A percentile compares a stretch with the other conserved stretches of the same genome.
Evolutionary conservation across 2,329 filamentous ascomycete genomes (phyloP).

Genomic region (Aspergillus uvarum): DNA sequence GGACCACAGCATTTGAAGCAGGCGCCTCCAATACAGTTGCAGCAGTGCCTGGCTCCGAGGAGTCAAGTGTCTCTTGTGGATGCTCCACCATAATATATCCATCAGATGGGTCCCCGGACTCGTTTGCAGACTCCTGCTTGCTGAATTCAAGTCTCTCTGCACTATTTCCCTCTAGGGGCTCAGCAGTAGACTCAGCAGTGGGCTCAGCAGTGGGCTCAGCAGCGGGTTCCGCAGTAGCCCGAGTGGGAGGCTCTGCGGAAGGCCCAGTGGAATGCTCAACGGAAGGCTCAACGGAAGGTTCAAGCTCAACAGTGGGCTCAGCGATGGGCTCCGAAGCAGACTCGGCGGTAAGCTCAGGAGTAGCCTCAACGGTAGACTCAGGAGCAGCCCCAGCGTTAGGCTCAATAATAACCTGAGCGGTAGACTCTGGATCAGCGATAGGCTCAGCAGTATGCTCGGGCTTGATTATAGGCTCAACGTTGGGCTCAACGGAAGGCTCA

Average conservation of each 20-base stretch:
- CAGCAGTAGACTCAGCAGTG: not conserved
- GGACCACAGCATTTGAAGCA: not conserved
- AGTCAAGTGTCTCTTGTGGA: not conserved
- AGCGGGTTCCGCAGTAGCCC: not conserved
- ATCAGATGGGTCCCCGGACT: not conserved
- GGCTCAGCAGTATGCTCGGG: not conserved
- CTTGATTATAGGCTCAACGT: not conserved
- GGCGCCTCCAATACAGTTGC: not conserved
- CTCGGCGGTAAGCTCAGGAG: too few species aligned
- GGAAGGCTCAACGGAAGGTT: slow-evolving; percentile 2
- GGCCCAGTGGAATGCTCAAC: not conserved
- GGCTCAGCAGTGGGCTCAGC: not conserved
- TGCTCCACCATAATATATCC: not conserved
- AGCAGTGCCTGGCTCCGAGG: not conserved
- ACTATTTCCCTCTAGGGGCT: too few species aligned
- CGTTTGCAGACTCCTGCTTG: not conserved
- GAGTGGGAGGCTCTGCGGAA: not conserved
- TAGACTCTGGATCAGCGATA: not conserved
- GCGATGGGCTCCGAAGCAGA: too few species aligned
- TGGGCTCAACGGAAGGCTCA: not conserved
- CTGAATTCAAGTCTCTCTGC: not conserved
- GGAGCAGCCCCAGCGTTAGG: too few species aligned
- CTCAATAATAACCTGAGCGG: too few species aligned
- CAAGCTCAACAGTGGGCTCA: not conserved
- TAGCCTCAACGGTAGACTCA: not conserved